These are phyloP conservation scores for Mitragyna speciosa DNA, from an alignment of 257 asterid species.

Conservation along the genomic window DNA sequence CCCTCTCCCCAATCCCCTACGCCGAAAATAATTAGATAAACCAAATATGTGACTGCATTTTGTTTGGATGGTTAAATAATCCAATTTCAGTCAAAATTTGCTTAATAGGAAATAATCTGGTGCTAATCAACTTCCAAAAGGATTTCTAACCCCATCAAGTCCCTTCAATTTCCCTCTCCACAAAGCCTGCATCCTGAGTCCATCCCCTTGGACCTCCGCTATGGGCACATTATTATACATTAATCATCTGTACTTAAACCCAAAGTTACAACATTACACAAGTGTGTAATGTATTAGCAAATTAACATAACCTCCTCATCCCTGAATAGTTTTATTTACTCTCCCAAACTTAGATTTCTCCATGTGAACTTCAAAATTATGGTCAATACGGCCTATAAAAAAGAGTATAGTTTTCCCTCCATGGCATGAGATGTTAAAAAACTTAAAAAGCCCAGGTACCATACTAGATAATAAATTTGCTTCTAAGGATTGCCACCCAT, in stretches of 20 bases:
- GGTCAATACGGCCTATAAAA: not conserved
- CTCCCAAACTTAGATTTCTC: not conserved
- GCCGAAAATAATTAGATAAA: too few species aligned
- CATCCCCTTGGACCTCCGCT: not conserved
- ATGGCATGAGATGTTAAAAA: not conserved
- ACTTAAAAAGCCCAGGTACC: not conserved
- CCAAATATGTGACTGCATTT: not conserved
- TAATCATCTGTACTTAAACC: not conserved
- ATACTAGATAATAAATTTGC: not conserved
- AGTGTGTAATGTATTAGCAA: not conserved
- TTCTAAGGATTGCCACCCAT: not conserved
- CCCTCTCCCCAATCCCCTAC: not conserved
- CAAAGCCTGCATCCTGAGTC: not conserved
- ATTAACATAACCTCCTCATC: not conserved
- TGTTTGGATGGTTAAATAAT: not conserved
- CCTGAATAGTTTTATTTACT: not conserved
- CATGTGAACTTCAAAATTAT: not conserved
- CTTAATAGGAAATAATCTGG: not conserved
- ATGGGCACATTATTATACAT: not conserved
- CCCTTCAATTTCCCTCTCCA: not conserved
- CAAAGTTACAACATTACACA: not conserved
- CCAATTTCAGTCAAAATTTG: not conserved
- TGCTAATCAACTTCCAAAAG: not conserved
- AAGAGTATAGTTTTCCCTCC: not conserved
- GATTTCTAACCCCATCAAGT: not conserved